Evolutionary conservation across 139 green algal species (phyloP), one percentile per base, ranked within the genome.

Genomic region (Chlorella sp.): DNA sequence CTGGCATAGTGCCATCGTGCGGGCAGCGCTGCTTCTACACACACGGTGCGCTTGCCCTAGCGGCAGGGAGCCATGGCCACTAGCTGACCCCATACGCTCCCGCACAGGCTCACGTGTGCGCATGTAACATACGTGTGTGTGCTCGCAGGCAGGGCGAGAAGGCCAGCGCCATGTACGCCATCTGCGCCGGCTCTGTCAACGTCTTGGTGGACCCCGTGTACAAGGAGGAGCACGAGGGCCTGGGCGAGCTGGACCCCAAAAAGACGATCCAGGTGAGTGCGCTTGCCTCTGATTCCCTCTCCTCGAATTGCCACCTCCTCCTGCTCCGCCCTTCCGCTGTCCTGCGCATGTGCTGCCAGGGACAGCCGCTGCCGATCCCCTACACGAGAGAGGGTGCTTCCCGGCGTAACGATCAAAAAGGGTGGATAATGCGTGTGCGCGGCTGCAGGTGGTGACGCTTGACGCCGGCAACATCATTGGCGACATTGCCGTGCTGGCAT

Each of bases 401-500:
- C 14, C 49, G 20, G 14, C 14, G 3, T 32, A 23, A 14, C 17
- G 55, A n/a, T n/a, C n/a, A n/a, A n/a, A n/a, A n/a, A n/a, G n/a
- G n/a, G n/a, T n/a, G n/a, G n/a, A n/a, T n/a, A n/a, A n/a, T n/a
- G n/a, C 23, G 2, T 6, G 31, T 3, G 4, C 69, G n/a, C n/a
- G n/a, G n/a, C n/a, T n/a, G 3, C 63, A 80, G 75, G 64, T 80
- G 26, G 74, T 73, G n/a, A 66, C 66, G 1, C 60, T 81, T 49
- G 71, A 69, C 35, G 31, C 76, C 20, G 70, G 70, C 33, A 71
- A 66, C 70, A 77, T 81, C 55, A 65, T 81, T 31, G 76, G 76
- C 26, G 76, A 81, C 66, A 77, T 81, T 50, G 77, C 70, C 29
- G 70, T 81, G 51, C 65, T 81, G 29, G 75, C 75, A 27, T 70